Percentiles rank a stretch among this genome's conserved stretches.
Evolutionary conservation across 306 rosid genomes (phyloP).

Genomic region (Senna siamea): DNA sequence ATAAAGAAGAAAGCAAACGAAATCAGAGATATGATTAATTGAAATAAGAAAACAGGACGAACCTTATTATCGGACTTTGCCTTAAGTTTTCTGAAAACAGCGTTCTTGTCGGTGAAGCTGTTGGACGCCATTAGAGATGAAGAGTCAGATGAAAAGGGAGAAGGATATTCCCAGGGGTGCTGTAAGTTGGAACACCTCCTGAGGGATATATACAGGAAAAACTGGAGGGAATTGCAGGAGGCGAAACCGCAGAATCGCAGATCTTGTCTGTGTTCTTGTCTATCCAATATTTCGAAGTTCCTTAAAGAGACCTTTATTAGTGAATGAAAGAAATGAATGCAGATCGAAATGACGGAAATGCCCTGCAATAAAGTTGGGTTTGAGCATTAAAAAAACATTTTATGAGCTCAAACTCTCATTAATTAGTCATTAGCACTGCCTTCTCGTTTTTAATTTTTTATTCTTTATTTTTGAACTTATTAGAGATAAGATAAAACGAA

Average conservation of each 20-base stretch:
- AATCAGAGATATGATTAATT: background rate
- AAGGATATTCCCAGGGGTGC: conserved; percentile 27
- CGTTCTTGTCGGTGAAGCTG: conserved; percentile 63
- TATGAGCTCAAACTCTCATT: no score
- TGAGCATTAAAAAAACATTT: no score
- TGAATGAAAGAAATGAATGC: background rate
- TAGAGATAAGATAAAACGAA: no score
- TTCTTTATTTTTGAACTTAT: no score
- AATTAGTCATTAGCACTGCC: no score
- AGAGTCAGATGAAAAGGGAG: conserved; percentile 21
- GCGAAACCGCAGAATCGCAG: conserved; percentile 30
- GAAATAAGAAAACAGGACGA: background rate
- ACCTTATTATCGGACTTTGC: conserved; percentile 93
- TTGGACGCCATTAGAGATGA: conserved; percentile 70
- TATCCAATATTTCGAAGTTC: conserved; percentile 16
- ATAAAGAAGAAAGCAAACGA: background rate
- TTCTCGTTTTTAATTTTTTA: no score
- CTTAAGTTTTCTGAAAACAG: conserved; percentile 73
- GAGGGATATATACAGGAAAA: conserved; percentile 28
- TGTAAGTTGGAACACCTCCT: conserved; percentile 38
- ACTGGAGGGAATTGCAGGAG: conserved; percentile 14
- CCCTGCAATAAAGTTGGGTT: conserved; percentile 31
- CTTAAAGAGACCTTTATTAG: background rate
- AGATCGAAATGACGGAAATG: background rate
- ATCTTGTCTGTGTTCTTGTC: background rate